These are phyloP conservation scores for Aspergillus pseudoterreus DNA, from an alignment of 2,329 filamentous ascomycete genomes.

Conservation along the genomic window DNA sequence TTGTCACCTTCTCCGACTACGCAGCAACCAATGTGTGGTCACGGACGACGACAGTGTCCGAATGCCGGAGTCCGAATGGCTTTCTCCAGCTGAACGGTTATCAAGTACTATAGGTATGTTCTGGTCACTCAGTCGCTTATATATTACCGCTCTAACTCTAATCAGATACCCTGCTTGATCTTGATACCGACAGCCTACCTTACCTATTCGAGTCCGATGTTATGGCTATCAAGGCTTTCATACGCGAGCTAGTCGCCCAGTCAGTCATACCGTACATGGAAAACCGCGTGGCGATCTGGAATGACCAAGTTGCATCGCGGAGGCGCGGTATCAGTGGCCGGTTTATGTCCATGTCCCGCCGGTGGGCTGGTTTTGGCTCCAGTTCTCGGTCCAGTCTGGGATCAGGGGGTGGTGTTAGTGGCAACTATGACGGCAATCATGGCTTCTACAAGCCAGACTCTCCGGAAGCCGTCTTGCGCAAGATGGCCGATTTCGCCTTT, in stretches of 20 bases:
- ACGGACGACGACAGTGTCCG: conserved; percentile 88
- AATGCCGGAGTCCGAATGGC: conserved; percentile 81
- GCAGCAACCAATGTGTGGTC: conserved; percentile 78
- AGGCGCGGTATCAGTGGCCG: conserved; percentile 83
- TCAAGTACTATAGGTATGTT: conserved; percentile 57
- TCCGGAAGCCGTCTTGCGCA: conserved; percentile 86
- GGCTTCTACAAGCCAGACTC: conserved; percentile 82
- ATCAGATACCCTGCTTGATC: conserved; percentile 47
- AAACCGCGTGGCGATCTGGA: conserved; percentile 85
- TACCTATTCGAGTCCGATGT: conserved; percentile 92
- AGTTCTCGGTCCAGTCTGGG: conserved; percentile 57
- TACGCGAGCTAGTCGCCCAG: conserved; percentile 92
- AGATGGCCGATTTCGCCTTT: conserved; percentile 90
- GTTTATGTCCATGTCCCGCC: conserved; percentile 91
- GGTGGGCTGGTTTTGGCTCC: conserved; percentile 78
- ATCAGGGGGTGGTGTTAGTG: conserved; percentile 40
- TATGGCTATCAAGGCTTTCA: conserved; percentile 79
- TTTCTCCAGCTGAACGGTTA: conserved; percentile 81
- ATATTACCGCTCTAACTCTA: neutral
- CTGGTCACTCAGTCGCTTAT: conserved; percentile 4
- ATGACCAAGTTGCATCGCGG: conserved; percentile 91
- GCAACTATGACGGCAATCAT: conserved; percentile 71
- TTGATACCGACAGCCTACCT: conserved; percentile 63
- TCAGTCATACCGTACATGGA: conserved; percentile 97
- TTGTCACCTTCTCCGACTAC: conserved; percentile 83